phyloP scores from a whole-genome alignment of 2,329 filamentous ascomycete species.

The Ophiostoma novo-ulmi region DNA sequence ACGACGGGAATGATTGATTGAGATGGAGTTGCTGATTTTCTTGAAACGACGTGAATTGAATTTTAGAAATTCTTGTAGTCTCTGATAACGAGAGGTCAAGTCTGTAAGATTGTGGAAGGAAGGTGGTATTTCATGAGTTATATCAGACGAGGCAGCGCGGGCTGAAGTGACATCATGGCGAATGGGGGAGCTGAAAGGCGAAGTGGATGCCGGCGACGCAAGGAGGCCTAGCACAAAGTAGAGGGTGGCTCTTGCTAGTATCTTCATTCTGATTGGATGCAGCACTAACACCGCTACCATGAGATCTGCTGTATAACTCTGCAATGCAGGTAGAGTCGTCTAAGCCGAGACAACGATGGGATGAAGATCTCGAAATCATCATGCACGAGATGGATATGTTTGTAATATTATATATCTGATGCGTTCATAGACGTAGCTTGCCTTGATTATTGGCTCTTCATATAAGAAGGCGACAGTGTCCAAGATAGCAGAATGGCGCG shows the following conservation, averaged over 20 bases:
- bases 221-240: constrained; percentile 6
- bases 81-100: background rate
- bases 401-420: background rate
- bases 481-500: background rate
- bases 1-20: background rate
- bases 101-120: background rate
- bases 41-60: background rate
- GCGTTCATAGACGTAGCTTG: background rate
- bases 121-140: background rate
- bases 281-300: constrained; percentile 2
- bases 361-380: background rate
- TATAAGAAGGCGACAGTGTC: background rate
- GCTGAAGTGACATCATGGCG: constrained; percentile 9
- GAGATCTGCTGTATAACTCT: constrained; percentile 8
- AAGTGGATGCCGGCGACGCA: constrained; percentile 11
- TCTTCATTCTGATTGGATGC: constrained; percentile 9
- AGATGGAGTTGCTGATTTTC: background rate
- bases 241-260: background rate
- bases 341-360: background rate
- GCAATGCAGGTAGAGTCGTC: background rate
- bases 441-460: background rate
- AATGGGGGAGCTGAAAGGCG: background rate
- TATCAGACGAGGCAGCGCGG: background rate
- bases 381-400: background rate
- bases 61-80: background rate